Conservation (phyloP, 2,329 filamentous ascomycete genomes). For the Penicillium sp. region DNA sequence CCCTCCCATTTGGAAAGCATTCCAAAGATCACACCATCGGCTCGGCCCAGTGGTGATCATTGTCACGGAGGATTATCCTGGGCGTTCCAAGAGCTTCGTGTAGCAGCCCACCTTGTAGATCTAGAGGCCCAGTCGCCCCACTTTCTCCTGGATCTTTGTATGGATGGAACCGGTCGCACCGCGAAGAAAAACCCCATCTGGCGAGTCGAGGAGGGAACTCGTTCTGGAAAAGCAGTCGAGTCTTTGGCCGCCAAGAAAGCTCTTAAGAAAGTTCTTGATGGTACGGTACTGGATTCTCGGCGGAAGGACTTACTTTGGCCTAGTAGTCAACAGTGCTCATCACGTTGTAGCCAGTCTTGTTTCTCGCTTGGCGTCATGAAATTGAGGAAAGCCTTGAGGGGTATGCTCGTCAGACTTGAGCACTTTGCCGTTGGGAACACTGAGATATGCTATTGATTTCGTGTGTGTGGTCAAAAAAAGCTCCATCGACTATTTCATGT, state of each 20-base stretch:
- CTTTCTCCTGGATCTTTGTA: background rate
- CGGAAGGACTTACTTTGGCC: background rate
- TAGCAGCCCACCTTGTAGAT: background rate
- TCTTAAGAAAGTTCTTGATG: background rate
- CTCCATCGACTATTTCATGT: background rate
- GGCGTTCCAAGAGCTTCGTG: conserved; percentile 8
- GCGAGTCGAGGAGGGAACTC: background rate
- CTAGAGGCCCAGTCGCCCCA: background rate
- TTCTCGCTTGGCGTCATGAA: background rate
- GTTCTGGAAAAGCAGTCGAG: background rate
- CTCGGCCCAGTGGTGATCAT: conserved; percentile 1
- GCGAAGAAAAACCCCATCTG: background rate
- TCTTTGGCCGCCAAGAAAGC: background rate
- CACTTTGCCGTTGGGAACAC: background rate
- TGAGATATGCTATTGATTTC: background rate
- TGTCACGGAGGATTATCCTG: conserved; percentile 8
- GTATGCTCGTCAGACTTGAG: background rate
- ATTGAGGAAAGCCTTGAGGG: background rate
- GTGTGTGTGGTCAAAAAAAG: background rate
- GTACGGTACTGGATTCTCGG: background rate
- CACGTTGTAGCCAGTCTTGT: background rate
- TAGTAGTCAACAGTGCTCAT: background rate
- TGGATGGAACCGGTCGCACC: background rate
- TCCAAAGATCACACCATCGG: conserved; percentile 4
- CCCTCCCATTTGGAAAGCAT: background rate